A percentile compares a stretch with the other conserved stretches of the same genome.
Evolutionary conservation across 345 rosid species (phyloP).

Genomic region (Atalantia buxifolia): DNA sequence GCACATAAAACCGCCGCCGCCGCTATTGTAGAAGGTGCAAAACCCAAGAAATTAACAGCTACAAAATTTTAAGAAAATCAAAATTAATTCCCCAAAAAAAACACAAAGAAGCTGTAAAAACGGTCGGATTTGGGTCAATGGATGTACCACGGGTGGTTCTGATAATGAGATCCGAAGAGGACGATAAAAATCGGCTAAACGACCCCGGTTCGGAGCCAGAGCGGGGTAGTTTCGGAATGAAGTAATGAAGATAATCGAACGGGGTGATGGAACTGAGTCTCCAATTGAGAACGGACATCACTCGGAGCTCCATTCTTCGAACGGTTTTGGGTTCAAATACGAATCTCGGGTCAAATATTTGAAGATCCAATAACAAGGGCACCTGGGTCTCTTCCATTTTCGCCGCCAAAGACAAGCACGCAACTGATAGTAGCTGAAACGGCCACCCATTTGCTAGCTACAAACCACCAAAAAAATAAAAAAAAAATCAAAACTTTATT

Average conservation of each 20-base stretch:
- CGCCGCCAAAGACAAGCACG: slow-evolving; percentile 67
- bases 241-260: slow-evolving; percentile 47
- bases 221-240: slow-evolving; percentile 34
- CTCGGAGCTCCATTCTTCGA: slow-evolving; percentile 58
- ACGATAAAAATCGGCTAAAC: slow-evolving; percentile 23
- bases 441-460: slow-evolving; percentile 48
- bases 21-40: slow-evolving; percentile 48
- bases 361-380: slow-evolving; percentile 53
- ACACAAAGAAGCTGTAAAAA: not conserved
- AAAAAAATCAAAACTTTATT: not conserved
- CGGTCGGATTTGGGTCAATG: not conserved
- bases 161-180: slow-evolving; percentile 53
- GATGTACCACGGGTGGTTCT: slow-evolving; percentile 50
- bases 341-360: slow-evolving; percentile 47
- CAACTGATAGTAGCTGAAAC: slow-evolving; percentile 66
- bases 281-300: slow-evolving; percentile 55
- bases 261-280: slow-evolving; percentile 53
- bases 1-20: slow-evolving; percentile 53
- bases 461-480: not conserved
- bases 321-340: slow-evolving; percentile 49
- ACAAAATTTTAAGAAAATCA: not conserved
- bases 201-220: slow-evolving; percentile 13
- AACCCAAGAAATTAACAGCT: slow-evolving; percentile 61
- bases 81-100: not conserved
- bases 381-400: slow-evolving; percentile 57